Evolutionary conservation across 73 alveolate species (phyloP), one percentile per base, ranked within the genome.

Genomic region (Paramecium sexaurelia): DNA sequence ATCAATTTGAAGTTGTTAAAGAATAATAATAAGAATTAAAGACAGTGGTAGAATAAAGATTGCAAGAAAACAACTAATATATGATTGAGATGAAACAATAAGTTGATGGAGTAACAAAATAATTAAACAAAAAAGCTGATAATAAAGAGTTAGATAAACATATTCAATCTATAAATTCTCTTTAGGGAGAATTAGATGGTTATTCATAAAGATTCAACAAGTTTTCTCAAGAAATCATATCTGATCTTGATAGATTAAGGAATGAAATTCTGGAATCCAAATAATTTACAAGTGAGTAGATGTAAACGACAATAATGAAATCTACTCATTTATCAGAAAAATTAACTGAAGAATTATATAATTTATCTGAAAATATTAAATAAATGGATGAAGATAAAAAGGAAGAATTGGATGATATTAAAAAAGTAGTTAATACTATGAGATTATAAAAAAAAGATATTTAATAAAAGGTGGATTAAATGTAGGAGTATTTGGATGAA

Each of bases 371-470:
- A 24, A 66, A 88, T 26, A 41, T 88, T 7, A 88, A 88, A 71
- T n/a, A 82, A 43, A 61, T 88, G 43, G 87, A 88, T 40, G 89
- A 88, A 19, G 94, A 88, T 13, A 88, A 87, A 47, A 69, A 84
- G 71, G 51, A 37, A n/a, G 94, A 88, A 36, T 40, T 68, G 41
- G 94, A 88, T 37, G 85, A 88, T 24, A n/a, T 88, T 15, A 40
- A 88, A 68, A 88, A 88, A 22, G 32, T 82, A 39, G 32, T 22
- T 39, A 88, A 32, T 41, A 66, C 39, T 43, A 68, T 36, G 32
- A 75, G 56, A 37, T 24, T 68, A 36, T 32, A 88, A 68, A 69
- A 88, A 88, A 66, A 61, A 15, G 89, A 69, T 33, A 19, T 69
- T 1, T 71, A 88, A 45, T 68, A 68, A 27, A 82, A 69, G 26